Evolutionary conservation across 2,329 filamentous ascomycete genomes (phyloP).

Genomic region (Botrytis aclada): DNA sequence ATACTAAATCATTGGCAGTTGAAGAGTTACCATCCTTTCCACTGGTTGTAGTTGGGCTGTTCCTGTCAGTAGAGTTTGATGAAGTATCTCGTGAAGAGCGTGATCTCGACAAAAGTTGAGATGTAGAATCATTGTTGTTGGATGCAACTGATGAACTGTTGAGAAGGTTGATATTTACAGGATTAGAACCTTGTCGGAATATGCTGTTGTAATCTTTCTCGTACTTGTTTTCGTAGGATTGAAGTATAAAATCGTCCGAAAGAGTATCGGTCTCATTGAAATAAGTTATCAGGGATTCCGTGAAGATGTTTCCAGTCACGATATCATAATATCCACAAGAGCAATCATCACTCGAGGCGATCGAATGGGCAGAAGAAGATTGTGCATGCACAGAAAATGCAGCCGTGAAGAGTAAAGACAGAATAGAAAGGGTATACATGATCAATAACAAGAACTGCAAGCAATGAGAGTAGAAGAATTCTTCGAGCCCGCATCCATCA

Average conservation of each 20-base stretch:
- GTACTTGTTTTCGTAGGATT: constrained; percentile 44
- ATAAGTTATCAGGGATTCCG: constrained; percentile 48
- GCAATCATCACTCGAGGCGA: constrained; percentile 37
- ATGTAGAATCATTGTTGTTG: not conserved
- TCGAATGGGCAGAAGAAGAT: not conserved
- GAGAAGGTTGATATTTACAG: constrained; percentile 40
- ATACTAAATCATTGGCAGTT: not conserved
- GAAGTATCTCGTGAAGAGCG: not conserved
- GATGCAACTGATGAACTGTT: constrained; percentile 25
- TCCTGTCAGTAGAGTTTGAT: not conserved
- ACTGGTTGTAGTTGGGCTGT: too few species aligned
- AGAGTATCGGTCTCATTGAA: constrained; percentile 47
- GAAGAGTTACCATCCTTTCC: not conserved
- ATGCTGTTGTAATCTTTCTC: constrained; percentile 47
- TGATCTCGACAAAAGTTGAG: not conserved
- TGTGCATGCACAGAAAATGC: not conserved
- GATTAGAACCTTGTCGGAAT: constrained; percentile 44
- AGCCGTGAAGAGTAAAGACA: constrained; percentile 1
- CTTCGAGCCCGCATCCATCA: not conserved
- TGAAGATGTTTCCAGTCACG: constrained; percentile 41
- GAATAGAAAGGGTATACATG: constrained; percentile 2
- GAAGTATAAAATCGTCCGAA: constrained; percentile 39
- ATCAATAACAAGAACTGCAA: not conserved
- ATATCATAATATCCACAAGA: constrained; percentile 47
- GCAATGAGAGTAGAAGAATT: not conserved